phyloP scores from a whole-genome alignment of 2,329 filamentous ascomycete species.

The Hypoxylon sp. region DNA sequence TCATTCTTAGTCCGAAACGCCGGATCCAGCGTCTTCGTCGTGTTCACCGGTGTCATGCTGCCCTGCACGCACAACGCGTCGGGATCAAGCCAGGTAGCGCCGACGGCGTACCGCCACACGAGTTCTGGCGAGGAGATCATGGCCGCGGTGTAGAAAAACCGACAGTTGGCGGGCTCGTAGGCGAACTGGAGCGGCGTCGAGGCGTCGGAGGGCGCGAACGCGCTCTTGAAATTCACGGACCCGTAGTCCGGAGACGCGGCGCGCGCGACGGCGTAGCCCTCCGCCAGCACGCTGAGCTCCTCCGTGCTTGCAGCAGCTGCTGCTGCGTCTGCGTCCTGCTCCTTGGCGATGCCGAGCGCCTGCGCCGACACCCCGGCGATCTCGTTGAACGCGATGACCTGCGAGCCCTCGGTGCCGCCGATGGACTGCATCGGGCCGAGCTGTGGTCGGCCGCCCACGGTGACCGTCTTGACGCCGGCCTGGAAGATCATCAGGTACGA shows the following conservation, averaged over 20 bases:
- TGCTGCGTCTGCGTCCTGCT: no score
- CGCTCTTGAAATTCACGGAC: conserved; percentile 50
- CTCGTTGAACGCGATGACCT: conserved; percentile 47
- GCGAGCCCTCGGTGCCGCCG: conserved; percentile 57
- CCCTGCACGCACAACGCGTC: conserved; percentile 46
- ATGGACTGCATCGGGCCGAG: conserved; percentile 58
- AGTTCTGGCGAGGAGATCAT: conserved; percentile 53
- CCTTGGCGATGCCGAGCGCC: conserved; percentile 38
- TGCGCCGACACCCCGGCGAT: conserved; percentile 43
- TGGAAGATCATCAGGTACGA: conserved; percentile 61
- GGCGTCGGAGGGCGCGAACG: conserved; percentile 45
- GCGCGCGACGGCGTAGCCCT: conserved; percentile 48
- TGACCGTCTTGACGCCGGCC: conserved; percentile 57
- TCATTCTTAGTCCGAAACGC: conserved; percentile 8
- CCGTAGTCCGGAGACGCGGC: conserved; percentile 39
- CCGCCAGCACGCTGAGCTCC: conserved; percentile 46
- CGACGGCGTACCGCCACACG: conserved; percentile 52
- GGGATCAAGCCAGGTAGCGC: conserved; percentile 49
- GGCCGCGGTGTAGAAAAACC: conserved; percentile 56
- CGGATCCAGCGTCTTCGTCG: conserved; percentile 33
- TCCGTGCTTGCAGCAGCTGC: no score
- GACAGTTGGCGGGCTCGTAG: conserved; percentile 54
- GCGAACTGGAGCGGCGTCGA: conserved; percentile 55
- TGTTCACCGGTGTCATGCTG: conserved; percentile 40
- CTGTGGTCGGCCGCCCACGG: conserved; percentile 56